Evolutionary conservation across 441 rosid species (phyloP).

Genomic region (Codiaeum variegatum): DNA sequence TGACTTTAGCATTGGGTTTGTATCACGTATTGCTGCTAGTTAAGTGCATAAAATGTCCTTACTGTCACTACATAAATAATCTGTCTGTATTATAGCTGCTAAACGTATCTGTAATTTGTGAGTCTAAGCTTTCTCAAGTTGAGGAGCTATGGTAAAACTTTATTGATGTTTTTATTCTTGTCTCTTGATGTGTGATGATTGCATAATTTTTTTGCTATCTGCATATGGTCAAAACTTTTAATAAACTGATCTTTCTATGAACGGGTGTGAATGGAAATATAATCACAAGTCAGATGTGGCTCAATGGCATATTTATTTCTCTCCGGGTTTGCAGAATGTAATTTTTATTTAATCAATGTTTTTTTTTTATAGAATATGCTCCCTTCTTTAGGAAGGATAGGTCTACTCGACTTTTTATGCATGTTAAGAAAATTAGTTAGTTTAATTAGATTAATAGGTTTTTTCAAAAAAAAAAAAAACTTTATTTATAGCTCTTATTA

Average conservation of each 20-base stretch:
- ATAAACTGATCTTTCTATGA: not conserved
- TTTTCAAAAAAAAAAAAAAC: no score
- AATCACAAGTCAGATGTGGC: not conserved
- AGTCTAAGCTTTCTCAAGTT: not conserved
- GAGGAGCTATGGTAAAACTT: not conserved
- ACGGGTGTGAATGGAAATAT: not conserved
- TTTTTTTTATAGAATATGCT: no score
- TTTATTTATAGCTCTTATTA: no score
- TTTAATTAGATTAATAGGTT: no score
- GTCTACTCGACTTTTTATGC: no score
- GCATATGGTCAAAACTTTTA: not conserved
- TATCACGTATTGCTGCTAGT: slow-evolving; percentile 49
- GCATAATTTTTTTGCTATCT: not conserved
- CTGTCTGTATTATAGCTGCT: slow-evolving; percentile 11
- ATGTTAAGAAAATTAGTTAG: no score
- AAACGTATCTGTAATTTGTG: not conserved
- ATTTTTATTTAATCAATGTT: no score
- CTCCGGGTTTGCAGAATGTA: not conserved
- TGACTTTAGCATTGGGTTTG: slow-evolving; percentile 57
- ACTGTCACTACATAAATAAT: slow-evolving; percentile 10
- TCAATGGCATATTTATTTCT: not conserved
- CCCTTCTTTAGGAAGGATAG: no score
- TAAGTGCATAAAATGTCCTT: slow-evolving; percentile 28
- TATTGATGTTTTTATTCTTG: not conserved
- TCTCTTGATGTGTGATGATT: not conserved